These are phyloP conservation scores for Saccharomycopsis fodiens DNA, from an alignment of 805 yeast genomes.

Conservation along the genomic window DNA sequence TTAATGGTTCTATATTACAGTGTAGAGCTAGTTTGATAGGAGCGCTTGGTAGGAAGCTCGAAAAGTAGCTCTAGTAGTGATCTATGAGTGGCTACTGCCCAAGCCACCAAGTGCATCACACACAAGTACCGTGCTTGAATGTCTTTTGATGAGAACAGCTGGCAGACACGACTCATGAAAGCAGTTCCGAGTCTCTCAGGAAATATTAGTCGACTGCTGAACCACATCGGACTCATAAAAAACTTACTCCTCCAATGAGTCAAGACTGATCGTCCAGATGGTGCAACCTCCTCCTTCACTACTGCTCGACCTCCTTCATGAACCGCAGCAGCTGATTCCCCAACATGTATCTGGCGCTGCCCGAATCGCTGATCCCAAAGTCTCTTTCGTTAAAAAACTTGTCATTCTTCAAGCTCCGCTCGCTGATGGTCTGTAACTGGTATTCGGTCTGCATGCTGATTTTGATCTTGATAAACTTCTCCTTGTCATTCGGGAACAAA, in stretches of 20 bases:
- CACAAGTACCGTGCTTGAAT: too few relatives aligned
- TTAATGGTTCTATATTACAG: too few relatives aligned
- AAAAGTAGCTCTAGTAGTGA: too few relatives aligned
- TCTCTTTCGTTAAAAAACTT: constrained; percentile 35
- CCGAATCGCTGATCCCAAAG: constrained; percentile 31
- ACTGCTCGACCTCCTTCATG: constrained; percentile 25
- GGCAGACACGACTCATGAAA: too few relatives aligned
- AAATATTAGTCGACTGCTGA: too few relatives aligned
- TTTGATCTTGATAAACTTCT: constrained; percentile 35
- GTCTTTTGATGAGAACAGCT: too few relatives aligned
- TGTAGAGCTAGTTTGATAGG: too few relatives aligned
- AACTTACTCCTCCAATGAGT: background rate
- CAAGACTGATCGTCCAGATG: too few relatives aligned
- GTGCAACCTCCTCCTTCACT: constrained; percentile 19
- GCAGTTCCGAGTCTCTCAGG: too few relatives aligned
- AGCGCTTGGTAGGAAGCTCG: too few relatives aligned
- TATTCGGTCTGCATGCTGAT: constrained; percentile 35
- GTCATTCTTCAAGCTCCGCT: constrained; percentile 33
- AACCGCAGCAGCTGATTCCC: constrained; percentile 42
- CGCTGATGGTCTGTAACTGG: constrained; percentile 25
- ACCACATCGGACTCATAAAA: background rate
- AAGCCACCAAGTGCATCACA: too few relatives aligned
- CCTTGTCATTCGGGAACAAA: constrained; percentile 29
- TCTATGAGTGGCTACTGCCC: too few relatives aligned
- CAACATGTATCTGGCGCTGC: constrained; percentile 45